phyloP scores from a whole-genome alignment of 805 yeast genomes.

The Grigorovia yakushimaensis region DNA sequence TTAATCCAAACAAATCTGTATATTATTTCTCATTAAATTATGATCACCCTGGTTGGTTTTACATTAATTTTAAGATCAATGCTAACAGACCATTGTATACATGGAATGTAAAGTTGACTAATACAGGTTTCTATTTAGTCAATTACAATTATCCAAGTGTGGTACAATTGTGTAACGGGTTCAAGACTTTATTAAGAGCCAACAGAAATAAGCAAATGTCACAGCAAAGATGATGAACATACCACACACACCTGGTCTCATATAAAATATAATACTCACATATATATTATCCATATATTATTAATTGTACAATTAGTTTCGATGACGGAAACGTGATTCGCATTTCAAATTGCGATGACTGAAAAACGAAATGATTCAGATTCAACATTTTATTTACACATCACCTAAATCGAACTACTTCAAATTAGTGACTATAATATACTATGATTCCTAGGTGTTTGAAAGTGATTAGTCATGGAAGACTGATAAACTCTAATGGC shows the following conservation, averaged over 20 bases:
- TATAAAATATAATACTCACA: not conserved
- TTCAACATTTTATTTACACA: not conserved
- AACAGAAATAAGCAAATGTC: constrained; percentile 17
- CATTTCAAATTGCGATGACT: not conserved
- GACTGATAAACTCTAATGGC: not conserved
- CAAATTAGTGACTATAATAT: no score
- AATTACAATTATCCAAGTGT: constrained; percentile 84
- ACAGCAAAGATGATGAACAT: not conserved
- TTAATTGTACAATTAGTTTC: not conserved
- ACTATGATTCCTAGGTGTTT: not conserved
- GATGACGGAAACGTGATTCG: not conserved
- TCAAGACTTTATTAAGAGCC: constrained; percentile 53
- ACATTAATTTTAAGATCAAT: constrained; percentile 74
- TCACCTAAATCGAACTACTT: no score
- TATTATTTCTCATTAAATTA: constrained; percentile 88
- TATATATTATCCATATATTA: not conserved
- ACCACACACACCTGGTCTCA: not conserved
- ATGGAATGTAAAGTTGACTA: constrained; percentile 88
- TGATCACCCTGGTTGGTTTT: constrained; percentile 89
- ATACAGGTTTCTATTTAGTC: constrained; percentile 73
- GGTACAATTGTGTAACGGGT: constrained; percentile 84
- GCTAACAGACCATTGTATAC: constrained; percentile 57
- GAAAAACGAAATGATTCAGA: not conserved
- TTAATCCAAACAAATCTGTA: constrained; percentile 81
- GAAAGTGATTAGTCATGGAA: not conserved